Conservation (phyloP, 2,329 filamentous ascomycete genomes). For the Cordyceps farinosa region DNA sequence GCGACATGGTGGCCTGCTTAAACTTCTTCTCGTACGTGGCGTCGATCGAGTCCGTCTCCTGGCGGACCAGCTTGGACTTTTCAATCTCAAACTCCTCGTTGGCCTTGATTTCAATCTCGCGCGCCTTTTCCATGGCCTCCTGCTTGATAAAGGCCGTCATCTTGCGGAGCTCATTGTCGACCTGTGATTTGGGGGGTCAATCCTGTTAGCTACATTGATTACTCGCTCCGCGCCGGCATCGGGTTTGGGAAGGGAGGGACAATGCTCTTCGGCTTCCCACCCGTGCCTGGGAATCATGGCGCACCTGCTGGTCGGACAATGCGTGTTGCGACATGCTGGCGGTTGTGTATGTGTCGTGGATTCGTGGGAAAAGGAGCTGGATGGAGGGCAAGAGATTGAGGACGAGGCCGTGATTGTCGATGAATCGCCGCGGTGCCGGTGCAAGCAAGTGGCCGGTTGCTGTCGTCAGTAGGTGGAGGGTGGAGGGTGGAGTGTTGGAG, state of each 20-base stretch:
- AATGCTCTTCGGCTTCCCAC: neutral
- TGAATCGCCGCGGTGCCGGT: slow-evolving; percentile 11
- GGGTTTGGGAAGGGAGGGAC: slow-evolving; percentile 5
- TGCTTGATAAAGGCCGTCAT: slow-evolving; percentile 99
- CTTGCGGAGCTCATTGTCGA: slow-evolving; percentile 97
- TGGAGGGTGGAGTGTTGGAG: slow-evolving; percentile 15
- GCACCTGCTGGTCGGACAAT: slow-evolving; percentile 95
- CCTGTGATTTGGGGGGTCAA: slow-evolving; percentile 48
- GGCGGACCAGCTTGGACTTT: slow-evolving; percentile 96
- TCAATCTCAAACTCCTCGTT: slow-evolving; percentile 99
- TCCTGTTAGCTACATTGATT: neutral
- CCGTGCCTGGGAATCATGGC: slow-evolving; percentile 22
- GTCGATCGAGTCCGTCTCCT: slow-evolving; percentile 93
- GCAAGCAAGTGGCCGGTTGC: slow-evolving; percentile 11
- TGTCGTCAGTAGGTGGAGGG: slow-evolving; percentile 15
- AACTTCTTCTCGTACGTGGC: slow-evolving; percentile 95
- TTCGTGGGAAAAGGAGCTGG: slow-evolving; percentile 4
- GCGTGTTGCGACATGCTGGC: slow-evolving; percentile 90
- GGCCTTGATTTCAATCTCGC: slow-evolving; percentile 96
- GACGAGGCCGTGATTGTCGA: slow-evolving; percentile 1
- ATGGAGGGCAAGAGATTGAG: neutral
- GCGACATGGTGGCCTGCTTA: slow-evolving; percentile 96
- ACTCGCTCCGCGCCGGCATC: slow-evolving; percentile 9
- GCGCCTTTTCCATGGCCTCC: slow-evolving; percentile 94
- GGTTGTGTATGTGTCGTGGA: slow-evolving; percentile 26